These are phyloP conservation scores for Sporothrix curviconia DNA, from an alignment of 2,329 filamentous ascomycete genomes.

Conservation along the genomic window DNA sequence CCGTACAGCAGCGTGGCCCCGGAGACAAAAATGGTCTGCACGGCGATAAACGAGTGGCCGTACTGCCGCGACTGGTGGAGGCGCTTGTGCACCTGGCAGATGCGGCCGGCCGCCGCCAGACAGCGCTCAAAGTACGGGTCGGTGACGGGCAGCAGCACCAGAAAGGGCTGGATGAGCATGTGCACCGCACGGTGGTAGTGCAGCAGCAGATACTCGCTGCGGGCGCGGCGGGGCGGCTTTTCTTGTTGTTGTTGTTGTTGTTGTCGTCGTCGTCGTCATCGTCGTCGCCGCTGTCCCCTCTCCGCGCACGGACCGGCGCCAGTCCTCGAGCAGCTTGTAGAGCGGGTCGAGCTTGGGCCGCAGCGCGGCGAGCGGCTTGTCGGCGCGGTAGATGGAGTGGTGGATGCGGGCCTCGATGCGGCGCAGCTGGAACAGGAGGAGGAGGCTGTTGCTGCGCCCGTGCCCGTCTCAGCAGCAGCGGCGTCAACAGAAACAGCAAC, in stretches of 20 bases:
- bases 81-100: constrained; percentile 37
- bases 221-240: background rate
- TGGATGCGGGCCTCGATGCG: constrained; percentile 44
- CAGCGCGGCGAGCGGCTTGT: constrained; percentile 37
- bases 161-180: constrained; percentile 45
- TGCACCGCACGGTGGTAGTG: constrained; percentile 44
- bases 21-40: constrained; percentile 38
- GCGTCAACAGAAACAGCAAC: background rate
- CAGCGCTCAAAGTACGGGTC: constrained; percentile 42
- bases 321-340: constrained; percentile 39
- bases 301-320: too few relatives aligned
- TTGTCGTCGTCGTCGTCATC: too few relatives aligned
- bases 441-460: constrained; percentile 35
- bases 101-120: constrained; percentile 33
- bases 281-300: too few relatives aligned
- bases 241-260: too few relatives aligned
- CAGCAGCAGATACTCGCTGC: constrained; percentile 35
- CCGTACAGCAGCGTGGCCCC: constrained; percentile 35
- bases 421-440: constrained; percentile 40
- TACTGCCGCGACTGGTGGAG: constrained; percentile 35
- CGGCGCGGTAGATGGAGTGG: constrained; percentile 45
- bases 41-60: constrained; percentile 36
- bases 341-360: constrained; percentile 41
- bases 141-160: constrained; percentile 37
- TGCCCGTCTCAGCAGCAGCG: constrained; percentile 17